Evolutionary conservation across 768 basidiomycete genomes (phyloP).

Genomic region (Coprinopsis sp.): DNA sequence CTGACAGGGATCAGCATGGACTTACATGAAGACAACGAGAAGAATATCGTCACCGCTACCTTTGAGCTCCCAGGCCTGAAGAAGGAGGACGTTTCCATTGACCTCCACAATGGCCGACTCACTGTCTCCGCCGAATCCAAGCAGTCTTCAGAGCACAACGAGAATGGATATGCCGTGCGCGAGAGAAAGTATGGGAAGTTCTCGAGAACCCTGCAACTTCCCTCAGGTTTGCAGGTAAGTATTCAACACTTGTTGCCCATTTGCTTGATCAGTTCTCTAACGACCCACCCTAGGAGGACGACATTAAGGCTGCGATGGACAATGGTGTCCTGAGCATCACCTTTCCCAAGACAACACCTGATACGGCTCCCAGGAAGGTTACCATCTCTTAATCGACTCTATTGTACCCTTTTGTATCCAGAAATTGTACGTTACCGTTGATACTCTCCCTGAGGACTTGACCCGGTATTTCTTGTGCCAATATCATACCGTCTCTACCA

Average conservation of each 20-base stretch:
- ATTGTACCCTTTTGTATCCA: too few relatives aligned
- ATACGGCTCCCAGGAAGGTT: conserved; percentile 27
- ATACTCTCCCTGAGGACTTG: too few relatives aligned
- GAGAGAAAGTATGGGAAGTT: conserved; percentile 43
- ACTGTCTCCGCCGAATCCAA: conserved; percentile 48
- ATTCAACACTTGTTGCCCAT: neutral
- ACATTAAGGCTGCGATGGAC: conserved; percentile 39
- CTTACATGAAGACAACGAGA: conserved; percentile 38
- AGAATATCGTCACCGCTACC: conserved; percentile 41
- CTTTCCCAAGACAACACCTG: conserved; percentile 46
- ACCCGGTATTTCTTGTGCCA: too few relatives aligned
- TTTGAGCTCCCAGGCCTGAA: conserved; percentile 58
- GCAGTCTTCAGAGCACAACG: conserved; percentile 26
- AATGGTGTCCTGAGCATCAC: conserved; percentile 46
- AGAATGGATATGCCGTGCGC: conserved; percentile 29
- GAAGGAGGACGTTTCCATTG: conserved; percentile 40
- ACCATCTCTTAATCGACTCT: conserved; percentile 21
- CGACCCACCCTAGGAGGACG: conserved; percentile 30
- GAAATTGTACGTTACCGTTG: too few relatives aligned
- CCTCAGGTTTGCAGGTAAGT: conserved; percentile 43
- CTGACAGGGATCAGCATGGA: conserved; percentile 35
- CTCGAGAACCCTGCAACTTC: conserved; percentile 39
- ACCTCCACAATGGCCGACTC: conserved; percentile 45
- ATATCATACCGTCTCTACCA: too few relatives aligned
- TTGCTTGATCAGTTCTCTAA: too few relatives aligned